Base-by-base conservation (phyloP, 73 alveolate species). In the Stentor roeselii region DNA sequence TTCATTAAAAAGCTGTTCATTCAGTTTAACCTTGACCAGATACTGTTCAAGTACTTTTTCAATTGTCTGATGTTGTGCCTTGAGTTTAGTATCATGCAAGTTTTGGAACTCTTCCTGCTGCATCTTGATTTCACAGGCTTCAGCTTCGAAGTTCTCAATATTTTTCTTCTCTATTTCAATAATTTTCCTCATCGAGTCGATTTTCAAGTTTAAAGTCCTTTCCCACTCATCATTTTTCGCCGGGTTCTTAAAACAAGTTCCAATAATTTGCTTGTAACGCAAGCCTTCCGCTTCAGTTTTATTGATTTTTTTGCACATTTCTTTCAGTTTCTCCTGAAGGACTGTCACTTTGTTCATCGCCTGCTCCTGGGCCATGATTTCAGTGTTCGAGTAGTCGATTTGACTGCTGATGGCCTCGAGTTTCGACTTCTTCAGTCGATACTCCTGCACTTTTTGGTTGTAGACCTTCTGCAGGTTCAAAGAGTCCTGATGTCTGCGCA, bases 211-310 rank as follows among this genome's bases (percentile, higher is more conserved):
- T 42, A 88, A 74, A 3, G 40, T 38, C 40, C 91, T 76, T 3
- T 75, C 87, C 94, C 91, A 86, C 30, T 88, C 94, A 76, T 88
- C 82, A 59, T 88, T 88, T 59, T 83, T 88, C 31, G 94, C 92
- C 27, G 86, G 86, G 75, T 88, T 88, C 60, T 84, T 88, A 30
- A 31, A 32, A 59, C 91, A 88, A 35, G 75, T 86, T 2, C 37
- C 32, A 36, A 78, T 60, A 40, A 88, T 86, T 78, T 86, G 59
- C 60, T 85, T 91, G 36, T 83, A 59, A 3, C 94, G 15, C 59
- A 59, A 60, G 78, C 75, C 78, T 60, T 88, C 94, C 21, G 78
- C 89, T 86, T 88, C 94, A 30, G 83, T 90, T 39, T 87, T 77
- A 78, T 88, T 88, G 32, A 88, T 67, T 40, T 85, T 78, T 36